Evolutionary conservation across 257 asterid genomes (phyloP).

Genomic region (Buddleja alternifolia): DNA sequence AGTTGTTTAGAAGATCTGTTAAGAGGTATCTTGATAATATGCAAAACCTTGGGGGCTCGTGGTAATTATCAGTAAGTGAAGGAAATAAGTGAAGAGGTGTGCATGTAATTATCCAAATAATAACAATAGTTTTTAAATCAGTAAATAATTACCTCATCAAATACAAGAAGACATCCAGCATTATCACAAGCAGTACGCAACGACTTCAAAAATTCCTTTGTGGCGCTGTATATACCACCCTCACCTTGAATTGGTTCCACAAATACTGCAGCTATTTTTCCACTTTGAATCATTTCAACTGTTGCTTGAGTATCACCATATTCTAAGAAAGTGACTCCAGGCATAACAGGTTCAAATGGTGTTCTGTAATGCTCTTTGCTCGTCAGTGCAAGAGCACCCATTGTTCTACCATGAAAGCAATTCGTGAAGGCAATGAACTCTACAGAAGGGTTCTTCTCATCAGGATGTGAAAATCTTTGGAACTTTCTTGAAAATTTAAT

Average conservation of each 20-base stretch:
- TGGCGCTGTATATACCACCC: slow-evolving; percentile 91
- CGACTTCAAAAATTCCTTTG: slow-evolving; percentile 70
- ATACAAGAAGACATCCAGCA: slow-evolving; percentile 78
- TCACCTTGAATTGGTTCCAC: slow-evolving; percentile 98
- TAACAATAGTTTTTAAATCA: background rate
- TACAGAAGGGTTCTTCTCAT: slow-evolving; percentile 54
- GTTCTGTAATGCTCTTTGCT: slow-evolving; percentile 81
- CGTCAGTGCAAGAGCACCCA: slow-evolving; percentile 93
- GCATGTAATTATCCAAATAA: too few relatives aligned
- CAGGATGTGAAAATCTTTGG: slow-evolving; percentile 61
- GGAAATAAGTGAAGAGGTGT: too few relatives aligned
- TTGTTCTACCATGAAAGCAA: slow-evolving; percentile 91
- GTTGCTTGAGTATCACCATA: slow-evolving; percentile 78
- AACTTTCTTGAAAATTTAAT: slow-evolving; percentile 87
- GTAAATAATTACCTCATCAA: slow-evolving; percentile 75
- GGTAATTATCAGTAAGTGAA: too few relatives aligned
- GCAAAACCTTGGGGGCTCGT: too few relatives aligned
- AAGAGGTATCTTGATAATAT: too few relatives aligned
- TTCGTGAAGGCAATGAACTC: slow-evolving; percentile 84
- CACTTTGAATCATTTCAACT: slow-evolving; percentile 59
- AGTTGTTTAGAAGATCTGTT: too few relatives aligned
- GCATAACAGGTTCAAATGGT: slow-evolving; percentile 95
- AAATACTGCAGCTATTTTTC: slow-evolving; percentile 88
- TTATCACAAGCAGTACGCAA: slow-evolving; percentile 77
- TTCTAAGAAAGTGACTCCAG: slow-evolving; percentile 82